Percentiles rank a stretch among this genome's conserved stretches.
These are phyloP conservation scores for Suhomyces anneliseae DNA, from an alignment of 1,139 yeast species.

Conservation along the genomic window DNA sequence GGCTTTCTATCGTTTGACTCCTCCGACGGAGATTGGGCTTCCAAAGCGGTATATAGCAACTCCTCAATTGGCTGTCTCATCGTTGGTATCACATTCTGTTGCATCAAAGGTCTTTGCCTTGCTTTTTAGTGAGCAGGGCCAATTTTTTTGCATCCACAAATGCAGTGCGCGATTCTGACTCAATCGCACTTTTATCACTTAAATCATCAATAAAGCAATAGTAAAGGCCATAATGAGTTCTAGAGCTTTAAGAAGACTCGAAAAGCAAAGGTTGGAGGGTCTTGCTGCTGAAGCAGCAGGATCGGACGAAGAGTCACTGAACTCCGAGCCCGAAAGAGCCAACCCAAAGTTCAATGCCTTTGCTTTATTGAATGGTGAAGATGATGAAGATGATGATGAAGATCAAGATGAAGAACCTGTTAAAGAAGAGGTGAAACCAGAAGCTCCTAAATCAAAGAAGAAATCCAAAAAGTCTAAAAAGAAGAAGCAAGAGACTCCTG, in stretches of 20 bases:
- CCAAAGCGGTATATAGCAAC: no score
- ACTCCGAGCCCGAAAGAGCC: slow-evolving; percentile 10
- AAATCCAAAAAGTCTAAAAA: slow-evolving; percentile 19
- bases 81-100: no score
- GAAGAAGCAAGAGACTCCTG: slow-evolving; percentile 3
- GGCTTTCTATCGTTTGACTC: not conserved
- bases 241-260: slow-evolving; percentile 59
- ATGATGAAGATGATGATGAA: slow-evolving; percentile 32
- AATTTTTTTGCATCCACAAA: slow-evolving; percentile 9
- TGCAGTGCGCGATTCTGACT: slow-evolving; percentile 2
- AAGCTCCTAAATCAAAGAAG: slow-evolving; percentile 21
- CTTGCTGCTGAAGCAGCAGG: slow-evolving; percentile 1
- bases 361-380: slow-evolving; percentile 48
- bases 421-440: slow-evolving; percentile 12
- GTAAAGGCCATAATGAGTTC: slow-evolving; percentile 53
- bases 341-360: slow-evolving; percentile 48
- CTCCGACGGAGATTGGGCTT: not conserved
- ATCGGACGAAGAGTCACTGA: slow-evolving; percentile 9
- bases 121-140: not conserved
- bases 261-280: slow-evolving; percentile 42
- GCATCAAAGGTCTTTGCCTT: no score
- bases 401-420: slow-evolving; percentile 17
- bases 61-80: no score
- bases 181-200: not conserved
- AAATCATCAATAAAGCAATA: not conserved